A percentile compares a stretch with the other conserved stretches of the same genome.
phyloP scores from a whole-genome alignment of 768 basidiomycete genomes.

The Pulveroboletus sp. region DNA sequence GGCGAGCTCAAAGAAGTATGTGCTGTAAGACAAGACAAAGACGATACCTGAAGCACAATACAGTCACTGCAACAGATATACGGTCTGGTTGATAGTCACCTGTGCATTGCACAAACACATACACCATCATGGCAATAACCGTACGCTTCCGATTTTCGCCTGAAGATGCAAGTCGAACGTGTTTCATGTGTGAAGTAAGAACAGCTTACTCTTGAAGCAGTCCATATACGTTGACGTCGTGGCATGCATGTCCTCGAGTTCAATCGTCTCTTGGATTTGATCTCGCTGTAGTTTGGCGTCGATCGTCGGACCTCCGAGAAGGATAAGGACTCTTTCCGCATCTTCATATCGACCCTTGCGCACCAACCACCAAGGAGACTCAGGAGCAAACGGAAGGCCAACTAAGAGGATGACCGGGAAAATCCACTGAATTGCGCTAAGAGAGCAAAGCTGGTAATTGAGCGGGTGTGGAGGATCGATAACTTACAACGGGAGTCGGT shows the following conservation, averaged over 20 bases:
- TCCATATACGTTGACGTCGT: constrained; percentile 28
- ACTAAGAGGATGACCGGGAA: constrained; percentile 30
- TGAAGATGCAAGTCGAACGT: neutral
- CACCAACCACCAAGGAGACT: constrained; percentile 35
- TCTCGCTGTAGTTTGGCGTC: constrained; percentile 21
- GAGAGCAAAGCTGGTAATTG: neutral
- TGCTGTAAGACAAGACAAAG: too few relatives aligned
- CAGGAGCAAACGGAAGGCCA: too few relatives aligned
- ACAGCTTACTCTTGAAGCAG: constrained; percentile 28
- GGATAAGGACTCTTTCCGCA: constrained; percentile 16
- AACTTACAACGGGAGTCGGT: constrained; percentile 27
- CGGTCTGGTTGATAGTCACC: too few relatives aligned
- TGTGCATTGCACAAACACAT: too few relatives aligned
- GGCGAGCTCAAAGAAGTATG: too few relatives aligned
- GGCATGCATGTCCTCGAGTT: constrained; percentile 28
- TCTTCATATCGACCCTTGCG: constrained; percentile 27
- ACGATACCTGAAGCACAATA: too few relatives aligned
- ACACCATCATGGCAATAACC: constrained; percentile 22
- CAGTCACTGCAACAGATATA: too few relatives aligned
- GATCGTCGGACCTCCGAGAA: constrained; percentile 21
- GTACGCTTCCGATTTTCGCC: constrained; percentile 26
- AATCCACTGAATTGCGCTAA: constrained; percentile 32
- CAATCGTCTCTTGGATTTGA: constrained; percentile 30
- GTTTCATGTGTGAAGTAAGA: neutral
- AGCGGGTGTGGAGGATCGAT: neutral